Conservation (phyloP, 495 filamentous ascomycete species). For the Hapsidospora chrysogenum region DNA sequence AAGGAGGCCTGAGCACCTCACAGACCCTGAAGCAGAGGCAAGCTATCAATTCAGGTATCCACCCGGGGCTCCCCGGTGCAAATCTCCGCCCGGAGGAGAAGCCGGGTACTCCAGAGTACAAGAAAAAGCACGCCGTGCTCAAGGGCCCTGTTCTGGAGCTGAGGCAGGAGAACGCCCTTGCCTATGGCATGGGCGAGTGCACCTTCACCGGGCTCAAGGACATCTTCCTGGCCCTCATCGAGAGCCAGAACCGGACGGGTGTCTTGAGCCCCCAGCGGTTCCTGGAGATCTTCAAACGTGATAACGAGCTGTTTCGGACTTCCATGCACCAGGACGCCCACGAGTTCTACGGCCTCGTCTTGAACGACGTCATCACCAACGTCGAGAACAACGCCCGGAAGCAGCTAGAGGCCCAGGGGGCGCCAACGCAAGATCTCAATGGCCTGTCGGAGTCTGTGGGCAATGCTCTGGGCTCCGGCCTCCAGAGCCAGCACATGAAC, state of each 20-base stretch:
- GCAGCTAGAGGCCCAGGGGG: constrained; percentile 28
- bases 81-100: constrained; percentile 41
- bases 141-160: constrained; percentile 72
- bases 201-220: constrained; percentile 90
- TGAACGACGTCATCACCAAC: constrained; percentile 93
- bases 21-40: constrained; percentile 28
- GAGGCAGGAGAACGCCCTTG: constrained; percentile 54
- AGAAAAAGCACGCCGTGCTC: constrained; percentile 86
- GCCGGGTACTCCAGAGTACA: constrained; percentile 81
- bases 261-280: constrained; percentile 90
- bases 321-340: constrained; percentile 98
- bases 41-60: constrained; percentile 21
- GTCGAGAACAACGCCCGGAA: constrained; percentile 68
- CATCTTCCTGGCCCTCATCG: constrained; percentile 84
- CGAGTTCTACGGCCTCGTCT: constrained; percentile 83
- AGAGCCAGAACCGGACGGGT: constrained; percentile 64
- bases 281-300: constrained; percentile 76
- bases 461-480: constrained; percentile 22
- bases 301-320: constrained; percentile 94
- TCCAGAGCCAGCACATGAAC: no score
- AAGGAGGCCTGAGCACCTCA: constrained; percentile 16
- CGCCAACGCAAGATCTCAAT: constrained; percentile 10
- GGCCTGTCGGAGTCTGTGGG: constrained; percentile 21
- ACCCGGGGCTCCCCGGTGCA: constrained; percentile 13
- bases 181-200: constrained; percentile 87